Base-by-base conservation (phyloP, 208 protist species). In the Leptomonas seymouri region DNA sequence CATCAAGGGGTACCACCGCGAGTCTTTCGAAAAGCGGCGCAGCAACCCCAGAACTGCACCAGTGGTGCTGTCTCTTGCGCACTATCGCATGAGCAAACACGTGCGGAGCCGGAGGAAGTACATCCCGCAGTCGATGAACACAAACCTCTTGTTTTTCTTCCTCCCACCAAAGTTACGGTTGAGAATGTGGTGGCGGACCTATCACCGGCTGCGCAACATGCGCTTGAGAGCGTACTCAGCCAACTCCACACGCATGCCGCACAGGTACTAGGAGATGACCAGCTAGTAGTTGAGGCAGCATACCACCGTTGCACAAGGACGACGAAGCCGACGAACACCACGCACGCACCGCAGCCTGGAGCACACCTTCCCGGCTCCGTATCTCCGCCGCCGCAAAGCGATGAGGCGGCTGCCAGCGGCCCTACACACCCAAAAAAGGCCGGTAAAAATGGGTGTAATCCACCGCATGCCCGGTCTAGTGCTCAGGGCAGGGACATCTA, bases 171-270 rank as follows among this genome's bases (percentile, higher is more conserved):
- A 36, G 45, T 31, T 6, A 44, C 1, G 4, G 21, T 16, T 14
- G 56, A 20, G 12, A n/a, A 21, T 12, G 51, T 27, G 7, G 36
- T 14, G 28, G 15, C 27, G 9, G 56, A 76, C 54, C 31, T 76
- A 39, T 70, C 70, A 9, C 70, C 48, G 27, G 23, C 41, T 7
- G 62, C 62, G 23, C 62, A 76, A 21, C 70, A 61, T 20, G 51
- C 62, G 27, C 49, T 76, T 9, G 21, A 39, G 25, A 69, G 21
- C 34, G 25, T 76, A 11, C 36, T 76, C n/a, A 36, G 44, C 11
- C 61, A 48, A 3, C 54, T 76, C 36, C 49, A 50, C 36, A 23
- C 46, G 6, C 51, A 68, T 23, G 36, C 63, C 4, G 63, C 51
- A 11, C 41, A 14, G 18, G 2, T 59, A 27, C 21, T 59, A 8